Conservation (phyloP, 1,284 basidiomycete species). For the Tilletia setariae region DNA sequence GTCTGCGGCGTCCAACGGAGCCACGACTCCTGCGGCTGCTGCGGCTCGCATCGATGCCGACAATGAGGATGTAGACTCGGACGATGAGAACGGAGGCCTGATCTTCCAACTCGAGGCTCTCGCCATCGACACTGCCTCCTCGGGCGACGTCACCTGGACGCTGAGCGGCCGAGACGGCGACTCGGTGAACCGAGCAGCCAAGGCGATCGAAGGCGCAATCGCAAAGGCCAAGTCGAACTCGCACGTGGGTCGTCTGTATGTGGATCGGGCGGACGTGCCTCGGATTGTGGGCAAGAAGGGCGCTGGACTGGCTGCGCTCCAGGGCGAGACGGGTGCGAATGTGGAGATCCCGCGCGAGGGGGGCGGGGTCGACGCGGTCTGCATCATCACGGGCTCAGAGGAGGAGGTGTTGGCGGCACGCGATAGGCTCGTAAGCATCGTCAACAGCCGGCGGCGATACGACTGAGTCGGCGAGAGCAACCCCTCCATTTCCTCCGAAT, state of each 20-base stretch:
- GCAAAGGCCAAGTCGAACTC: slow-evolving; percentile 29
- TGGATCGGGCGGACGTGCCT: slow-evolving; percentile 32
- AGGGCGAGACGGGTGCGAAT: slow-evolving; percentile 38
- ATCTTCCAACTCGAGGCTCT: slow-evolving; percentile 34
- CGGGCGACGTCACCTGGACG: slow-evolving; percentile 34
- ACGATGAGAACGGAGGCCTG: slow-evolving; percentile 16
- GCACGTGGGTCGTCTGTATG: slow-evolving; percentile 36
- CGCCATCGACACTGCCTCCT: slow-evolving; percentile 15
- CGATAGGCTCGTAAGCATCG: slow-evolving; percentile 35
- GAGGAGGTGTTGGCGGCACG: slow-evolving; percentile 39
- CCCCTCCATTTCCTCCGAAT: too few species aligned
- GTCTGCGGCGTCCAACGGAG: slow-evolving; percentile 17
- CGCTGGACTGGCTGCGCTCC: slow-evolving; percentile 34
- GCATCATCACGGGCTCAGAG: slow-evolving; percentile 41
- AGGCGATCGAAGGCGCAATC: slow-evolving; percentile 27
- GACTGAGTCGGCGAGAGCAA: background rate
- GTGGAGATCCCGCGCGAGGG: slow-evolving; percentile 44
- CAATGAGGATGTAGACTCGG: slow-evolving; percentile 26
- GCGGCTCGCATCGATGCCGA: slow-evolving; percentile 41
- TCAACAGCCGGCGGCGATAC: slow-evolving; percentile 1
- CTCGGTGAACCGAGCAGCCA: slow-evolving; percentile 36
- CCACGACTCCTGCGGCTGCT: background rate
- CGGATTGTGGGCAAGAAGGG: slow-evolving; percentile 42
- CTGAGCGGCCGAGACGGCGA: slow-evolving; percentile 36
- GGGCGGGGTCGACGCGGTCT: slow-evolving; percentile 25